Evolutionary conservation across 345 rosid genomes (phyloP).

Genomic region (Murraya paniculata): DNA sequence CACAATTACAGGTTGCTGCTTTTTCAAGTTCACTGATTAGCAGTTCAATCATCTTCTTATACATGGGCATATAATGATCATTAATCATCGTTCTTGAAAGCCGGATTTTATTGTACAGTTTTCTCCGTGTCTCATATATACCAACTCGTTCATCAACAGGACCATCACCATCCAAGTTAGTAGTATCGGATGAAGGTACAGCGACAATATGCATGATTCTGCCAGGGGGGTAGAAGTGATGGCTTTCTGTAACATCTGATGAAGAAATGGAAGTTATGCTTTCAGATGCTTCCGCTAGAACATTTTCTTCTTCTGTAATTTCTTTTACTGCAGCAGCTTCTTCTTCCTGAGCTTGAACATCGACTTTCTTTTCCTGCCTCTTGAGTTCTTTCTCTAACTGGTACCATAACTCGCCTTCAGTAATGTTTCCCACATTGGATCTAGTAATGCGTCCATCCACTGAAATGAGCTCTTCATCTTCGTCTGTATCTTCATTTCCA

Average conservation of each 20-base stretch:
- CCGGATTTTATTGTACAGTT: constrained; percentile 85
- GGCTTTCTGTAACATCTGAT: constrained; percentile 52
- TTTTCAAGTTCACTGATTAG: constrained; percentile 60
- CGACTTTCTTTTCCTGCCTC: constrained; percentile 55
- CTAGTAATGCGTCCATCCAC: constrained; percentile 31
- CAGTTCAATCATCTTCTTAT: constrained; percentile 86
- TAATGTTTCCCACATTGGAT: constrained; percentile 46
- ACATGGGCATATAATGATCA: constrained; percentile 97
- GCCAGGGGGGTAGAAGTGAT: constrained; percentile 84
- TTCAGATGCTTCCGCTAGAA: constrained; percentile 39
- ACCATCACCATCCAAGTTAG: constrained; percentile 16
- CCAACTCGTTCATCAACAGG: constrained; percentile 38
- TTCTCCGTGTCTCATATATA: constrained; percentile 77
- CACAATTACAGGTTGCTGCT: constrained; percentile 28
- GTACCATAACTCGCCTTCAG: constrained; percentile 81
- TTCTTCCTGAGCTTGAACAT: constrained; percentile 56
- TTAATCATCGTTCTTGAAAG: constrained; percentile 89
- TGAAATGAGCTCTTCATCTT: constrained; percentile 64
- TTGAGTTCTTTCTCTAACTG: constrained; percentile 84
- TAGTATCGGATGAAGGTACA: constrained; percentile 24
- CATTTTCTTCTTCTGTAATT: constrained; percentile 69
- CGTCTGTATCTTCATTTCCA: constrained; percentile 51
- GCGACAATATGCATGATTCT: constrained; percentile 79
- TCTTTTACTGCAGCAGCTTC: constrained; percentile 81
- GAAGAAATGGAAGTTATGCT: constrained; percentile 33